phyloP scores from a whole-genome alignment of 768 basidiomycete genomes.

The Mycena vulgaris region DNA sequence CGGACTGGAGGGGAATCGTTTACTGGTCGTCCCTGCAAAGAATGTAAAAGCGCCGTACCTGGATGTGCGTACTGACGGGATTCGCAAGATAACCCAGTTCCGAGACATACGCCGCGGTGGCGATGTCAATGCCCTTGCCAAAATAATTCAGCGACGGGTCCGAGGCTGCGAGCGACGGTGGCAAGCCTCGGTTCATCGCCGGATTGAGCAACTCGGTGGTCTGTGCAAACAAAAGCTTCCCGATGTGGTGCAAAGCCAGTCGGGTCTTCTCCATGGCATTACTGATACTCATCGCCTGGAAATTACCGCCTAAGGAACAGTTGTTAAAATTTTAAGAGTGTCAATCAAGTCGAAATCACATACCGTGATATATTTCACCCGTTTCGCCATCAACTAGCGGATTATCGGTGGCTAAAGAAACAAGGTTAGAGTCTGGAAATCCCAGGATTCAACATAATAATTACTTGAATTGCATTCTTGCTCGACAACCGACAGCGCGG shows the following conservation, averaged over 20 bases:
- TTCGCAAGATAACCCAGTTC: slow-evolving; percentile 85
- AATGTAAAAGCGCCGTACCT: slow-evolving; percentile 43
- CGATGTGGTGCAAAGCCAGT: slow-evolving; percentile 77
- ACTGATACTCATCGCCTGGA: slow-evolving; percentile 87
- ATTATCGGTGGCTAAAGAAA: slow-evolving; percentile 81
- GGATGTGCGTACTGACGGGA: slow-evolving; percentile 85
- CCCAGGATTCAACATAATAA: slow-evolving; percentile 41
- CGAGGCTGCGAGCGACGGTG: slow-evolving; percentile 80
- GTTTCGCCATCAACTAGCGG: slow-evolving; percentile 82
- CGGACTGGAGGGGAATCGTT: slow-evolving; percentile 59
- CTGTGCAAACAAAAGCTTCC: slow-evolving; percentile 80
- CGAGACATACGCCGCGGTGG: slow-evolving; percentile 83
- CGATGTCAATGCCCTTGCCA: slow-evolving; percentile 85
- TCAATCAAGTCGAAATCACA: slow-evolving; percentile 57
- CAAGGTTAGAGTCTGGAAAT: slow-evolving; percentile 9
- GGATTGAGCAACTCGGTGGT: slow-evolving; percentile 84
- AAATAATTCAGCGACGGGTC: slow-evolving; percentile 87
- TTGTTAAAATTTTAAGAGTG: background rate
- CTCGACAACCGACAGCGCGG: slow-evolving; percentile 70
- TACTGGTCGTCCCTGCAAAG: background rate
- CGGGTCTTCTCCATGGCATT: slow-evolving; percentile 92
- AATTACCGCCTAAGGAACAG: slow-evolving; percentile 73
- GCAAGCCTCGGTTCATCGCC: slow-evolving; percentile 84
- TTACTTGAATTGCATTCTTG: slow-evolving; percentile 86
- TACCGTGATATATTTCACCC: slow-evolving; percentile 77